Conservation (phyloP, 768 basidiomycete species). For the Vararia minispora region DNA sequence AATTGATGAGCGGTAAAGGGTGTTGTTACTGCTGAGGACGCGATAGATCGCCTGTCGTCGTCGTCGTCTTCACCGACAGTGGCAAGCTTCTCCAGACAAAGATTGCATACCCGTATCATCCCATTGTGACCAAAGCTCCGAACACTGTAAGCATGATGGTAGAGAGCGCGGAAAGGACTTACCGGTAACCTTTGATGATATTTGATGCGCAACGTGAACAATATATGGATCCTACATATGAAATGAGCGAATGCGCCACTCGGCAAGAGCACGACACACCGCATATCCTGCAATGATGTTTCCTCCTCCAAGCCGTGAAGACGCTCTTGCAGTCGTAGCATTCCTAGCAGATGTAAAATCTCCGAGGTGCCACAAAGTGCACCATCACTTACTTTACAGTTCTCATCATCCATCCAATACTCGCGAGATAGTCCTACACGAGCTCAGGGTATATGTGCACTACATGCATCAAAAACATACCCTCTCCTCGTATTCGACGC, state of each 20-base stretch:
- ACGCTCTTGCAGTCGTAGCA: constrained; percentile 93
- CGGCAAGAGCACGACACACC: constrained; percentile 33
- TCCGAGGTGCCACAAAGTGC: no score
- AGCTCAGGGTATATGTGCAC: neutral
- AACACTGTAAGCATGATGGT: no score
- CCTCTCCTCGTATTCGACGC: constrained; percentile 83
- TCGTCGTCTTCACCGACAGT: constrained; percentile 86
- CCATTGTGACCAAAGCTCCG: constrained; percentile 94
- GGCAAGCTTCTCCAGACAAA: constrained; percentile 87
- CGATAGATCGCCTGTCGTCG: constrained; percentile 74
- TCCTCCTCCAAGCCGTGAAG: constrained; percentile 90
- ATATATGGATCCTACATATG: constrained; percentile 79
- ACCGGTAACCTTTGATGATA: constrained; percentile 84
- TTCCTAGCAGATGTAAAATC: no score
- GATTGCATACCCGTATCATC: constrained; percentile 92
- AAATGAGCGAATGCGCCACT: neutral
- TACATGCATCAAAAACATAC: constrained; percentile 25
- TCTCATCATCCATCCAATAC: constrained; percentile 99
- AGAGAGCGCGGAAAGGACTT: no score
- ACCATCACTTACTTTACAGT: no score
- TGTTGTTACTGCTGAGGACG: constrained; percentile 56
- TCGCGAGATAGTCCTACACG: constrained; percentile 72
- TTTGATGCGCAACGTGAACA: constrained; percentile 96
- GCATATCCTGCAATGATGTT: constrained; percentile 97
- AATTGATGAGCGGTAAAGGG: constrained; percentile 75